Conservation (phyloP, 768 basidiomycete genomes). For the Tulasnella sp. region DNA sequence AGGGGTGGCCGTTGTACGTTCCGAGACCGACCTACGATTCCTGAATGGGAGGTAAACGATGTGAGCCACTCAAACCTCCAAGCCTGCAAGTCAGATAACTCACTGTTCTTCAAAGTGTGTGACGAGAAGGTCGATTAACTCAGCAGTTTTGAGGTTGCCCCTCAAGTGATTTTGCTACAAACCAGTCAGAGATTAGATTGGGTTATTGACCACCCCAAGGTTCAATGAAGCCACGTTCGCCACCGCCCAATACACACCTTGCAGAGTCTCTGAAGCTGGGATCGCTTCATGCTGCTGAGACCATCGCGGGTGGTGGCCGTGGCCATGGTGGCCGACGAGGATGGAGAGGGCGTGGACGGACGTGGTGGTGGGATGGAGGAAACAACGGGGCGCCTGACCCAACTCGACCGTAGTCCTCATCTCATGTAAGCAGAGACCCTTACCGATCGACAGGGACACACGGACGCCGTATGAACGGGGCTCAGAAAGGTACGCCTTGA, state of each 20-base stretch:
- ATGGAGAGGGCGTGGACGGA: neutral
- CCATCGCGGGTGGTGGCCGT: constrained; percentile 11
- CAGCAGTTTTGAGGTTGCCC: constrained; percentile 14
- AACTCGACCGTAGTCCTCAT: too few relatives aligned
- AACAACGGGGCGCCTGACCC: neutral
- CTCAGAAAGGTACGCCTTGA: too few relatives aligned
- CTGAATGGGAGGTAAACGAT: neutral
- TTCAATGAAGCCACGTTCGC: neutral
- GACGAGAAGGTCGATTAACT: constrained; percentile 9
- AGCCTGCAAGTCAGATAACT: too few relatives aligned
- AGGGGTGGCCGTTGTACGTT: constrained; percentile 2
- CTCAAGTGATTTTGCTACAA: constrained; percentile 9
- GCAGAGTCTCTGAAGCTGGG: constrained; percentile 10
- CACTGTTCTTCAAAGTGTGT: constrained; percentile 11
- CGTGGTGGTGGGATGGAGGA: neutral
- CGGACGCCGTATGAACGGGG: too few relatives aligned
- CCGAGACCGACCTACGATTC: neutral
- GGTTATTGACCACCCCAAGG: neutral
- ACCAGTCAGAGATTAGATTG: constrained; percentile 4
- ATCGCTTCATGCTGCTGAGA: constrained; percentile 8
- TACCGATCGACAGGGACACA: too few relatives aligned
- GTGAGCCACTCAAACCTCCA: too few relatives aligned
- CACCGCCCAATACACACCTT: neutral
- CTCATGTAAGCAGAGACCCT: too few relatives aligned
- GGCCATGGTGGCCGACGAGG: neutral